A percentile compares a stretch with the other conserved stretches of the same genome.
Evolutionary conservation across 306 rosid genomes (phyloP).

Genomic region (Vigna radiata): DNA sequence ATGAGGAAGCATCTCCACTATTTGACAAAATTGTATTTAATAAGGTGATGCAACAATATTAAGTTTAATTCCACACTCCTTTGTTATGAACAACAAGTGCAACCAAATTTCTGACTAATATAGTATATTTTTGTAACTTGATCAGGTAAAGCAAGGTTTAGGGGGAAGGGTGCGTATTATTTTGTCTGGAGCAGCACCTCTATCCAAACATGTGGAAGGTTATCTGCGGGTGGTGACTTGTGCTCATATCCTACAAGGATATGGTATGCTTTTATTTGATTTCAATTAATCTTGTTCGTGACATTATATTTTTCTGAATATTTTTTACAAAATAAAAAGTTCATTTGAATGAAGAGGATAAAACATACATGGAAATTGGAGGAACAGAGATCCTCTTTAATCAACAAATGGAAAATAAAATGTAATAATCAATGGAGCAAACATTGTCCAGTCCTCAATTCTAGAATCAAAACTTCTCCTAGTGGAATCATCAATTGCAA

Average conservation of each 20-base stretch:
- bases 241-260: conserved; percentile 90
- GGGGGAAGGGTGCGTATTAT: conserved; percentile 85
- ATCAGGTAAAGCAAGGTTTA: conserved; percentile 80
- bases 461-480: background rate
- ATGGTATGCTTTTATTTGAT: conserved; percentile 59
- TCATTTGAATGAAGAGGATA: background rate
- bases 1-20: conserved; percentile 69
- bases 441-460: background rate
- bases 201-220: conserved; percentile 75
- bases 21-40: conserved; percentile 77
- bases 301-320: background rate
- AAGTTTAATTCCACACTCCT: background rate
- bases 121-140: conserved; percentile 35
- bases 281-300: background rate
- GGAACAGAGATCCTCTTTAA: background rate
- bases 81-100: conserved; percentile 16
- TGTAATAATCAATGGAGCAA: background rate
- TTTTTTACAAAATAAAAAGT: background rate
- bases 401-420: background rate
- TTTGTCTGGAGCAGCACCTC: conserved; percentile 95
- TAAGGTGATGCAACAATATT: conserved; percentile 60
- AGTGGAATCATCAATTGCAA: background rate
- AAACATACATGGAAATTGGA: background rate
- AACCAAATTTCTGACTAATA: conserved; percentile 8
- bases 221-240: conserved; percentile 86